Base-by-base conservation (phyloP, 2,329 filamentous ascomycete genomes). In the Parastagonospora avenae region DNA sequence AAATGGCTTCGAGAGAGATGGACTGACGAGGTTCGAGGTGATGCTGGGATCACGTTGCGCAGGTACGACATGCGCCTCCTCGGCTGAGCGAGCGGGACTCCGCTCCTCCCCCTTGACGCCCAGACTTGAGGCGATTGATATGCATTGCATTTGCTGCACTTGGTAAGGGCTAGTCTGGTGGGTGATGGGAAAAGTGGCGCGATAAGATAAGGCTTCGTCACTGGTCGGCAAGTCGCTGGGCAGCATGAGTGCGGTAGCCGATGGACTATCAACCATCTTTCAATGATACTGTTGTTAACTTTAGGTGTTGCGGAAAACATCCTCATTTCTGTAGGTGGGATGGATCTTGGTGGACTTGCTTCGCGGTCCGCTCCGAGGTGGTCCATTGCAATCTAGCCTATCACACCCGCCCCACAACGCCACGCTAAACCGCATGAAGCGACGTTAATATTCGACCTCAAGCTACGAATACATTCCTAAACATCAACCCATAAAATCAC, bases 111-210 rank as follows among this genome's bases (percentile, higher is more conserved):
- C 15, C 32, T 44, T 37, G 37, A 46, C 42, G 60, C 59, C 62
- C 43, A 64, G 59, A 45, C 27, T 51, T 42, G 45, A 54, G 61
- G 65, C 60, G 56, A 54, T 42, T 55, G 55, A 59, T 63, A 52
- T 54, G 54, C 52, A 63, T 50, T 15, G 32, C 47, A 44, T 46
- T 40, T 42, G 16, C 48, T 52, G 14, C 31, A 46, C 24, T 40
- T 28, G 43, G 46, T 15, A 48, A 42, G n/a, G 48, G 54, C 57
- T 63, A 50, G 57, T 48, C 8, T 39, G 40, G 45, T 27, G 33
- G 19, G 43, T 7, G 51, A 33, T 32, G 24, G 35, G 15, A 15
- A 31, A 27, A 52, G 36, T 40, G 40, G 32, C 15, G 44, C 42
- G 55, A 60, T 60, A 60, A 60, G 57, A 60, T 60, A 60, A 57